These are phyloP conservation scores for Aspergillus brasiliensis DNA, from an alignment of 2,329 filamentous ascomycete genomes.

Conservation along the genomic window DNA sequence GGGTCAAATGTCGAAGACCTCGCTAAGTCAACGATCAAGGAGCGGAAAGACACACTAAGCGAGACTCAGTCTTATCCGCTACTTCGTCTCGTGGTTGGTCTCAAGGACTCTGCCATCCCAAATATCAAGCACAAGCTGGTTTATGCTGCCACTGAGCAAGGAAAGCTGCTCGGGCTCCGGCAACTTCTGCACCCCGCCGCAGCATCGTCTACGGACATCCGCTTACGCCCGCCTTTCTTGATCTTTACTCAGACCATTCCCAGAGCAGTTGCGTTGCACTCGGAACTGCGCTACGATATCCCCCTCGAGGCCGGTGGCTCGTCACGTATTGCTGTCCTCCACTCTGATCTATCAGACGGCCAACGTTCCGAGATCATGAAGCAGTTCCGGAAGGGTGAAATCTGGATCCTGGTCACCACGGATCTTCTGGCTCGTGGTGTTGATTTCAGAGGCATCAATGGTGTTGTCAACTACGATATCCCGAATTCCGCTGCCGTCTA, in stretches of 20 bases:
- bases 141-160: conserved; percentile 89
- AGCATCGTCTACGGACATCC: conserved; percentile 47
- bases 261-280: conserved; percentile 80
- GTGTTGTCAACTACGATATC: conserved; percentile 96
- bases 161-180: conserved; percentile 87
- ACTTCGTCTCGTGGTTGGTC: conserved; percentile 85
- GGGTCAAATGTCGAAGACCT: conserved; percentile 86
- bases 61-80: conserved; percentile 50
- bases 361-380: conserved; percentile 81
- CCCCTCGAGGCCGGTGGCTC: conserved; percentile 83
- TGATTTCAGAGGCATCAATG: conserved; percentile 92
- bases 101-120: conserved; percentile 93
- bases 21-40: conserved; percentile 66
- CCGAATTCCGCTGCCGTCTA: conserved; percentile 88
- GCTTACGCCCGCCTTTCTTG: conserved; percentile 82
- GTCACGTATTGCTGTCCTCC: conserved; percentile 82
- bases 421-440: conserved; percentile 90
- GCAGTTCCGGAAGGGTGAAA: conserved; percentile 84
- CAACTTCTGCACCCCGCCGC: conserved; percentile 80
- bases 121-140: conserved; percentile 86
- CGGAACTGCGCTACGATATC: conserved; percentile 93
- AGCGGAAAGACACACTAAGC: conserved; percentile 45
- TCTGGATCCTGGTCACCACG: conserved; percentile 96
- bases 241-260: conserved; percentile 97
- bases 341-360: conserved; percentile 78